A percentile compares a stretch with the other conserved stretches of the same genome.
Evolutionary conservation across 108 stramenopile genomes (phyloP).

Genomic region (Nitzschia sp.): DNA sequence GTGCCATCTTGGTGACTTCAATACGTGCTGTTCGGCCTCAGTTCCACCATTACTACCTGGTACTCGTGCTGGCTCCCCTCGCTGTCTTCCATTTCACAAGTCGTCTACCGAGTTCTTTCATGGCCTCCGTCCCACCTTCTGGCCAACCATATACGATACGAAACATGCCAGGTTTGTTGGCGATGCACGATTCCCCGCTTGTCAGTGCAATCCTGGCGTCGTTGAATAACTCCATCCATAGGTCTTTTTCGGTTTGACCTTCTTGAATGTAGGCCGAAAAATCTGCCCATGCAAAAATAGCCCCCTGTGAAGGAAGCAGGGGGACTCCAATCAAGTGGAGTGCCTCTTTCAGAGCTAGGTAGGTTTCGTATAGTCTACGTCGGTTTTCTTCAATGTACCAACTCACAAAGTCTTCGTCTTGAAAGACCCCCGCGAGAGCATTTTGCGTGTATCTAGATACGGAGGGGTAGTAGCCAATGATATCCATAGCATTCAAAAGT

Average conservation of each 20-base stretch:
- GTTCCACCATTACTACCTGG: no score
- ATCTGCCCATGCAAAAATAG: slow-evolving; percentile 30
- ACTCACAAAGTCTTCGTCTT: slow-evolving; percentile 16
- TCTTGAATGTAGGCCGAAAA: slow-evolving; percentile 20
- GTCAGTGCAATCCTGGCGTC: slow-evolving; percentile 16
- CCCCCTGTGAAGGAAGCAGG: slow-evolving; percentile 11
- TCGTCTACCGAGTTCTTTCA: slow-evolving; percentile 18
- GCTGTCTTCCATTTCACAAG: slow-evolving; percentile 17
- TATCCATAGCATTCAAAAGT: slow-evolving; percentile 11
- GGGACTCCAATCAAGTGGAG: slow-evolving; percentile 18
- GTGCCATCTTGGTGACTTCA: no score
- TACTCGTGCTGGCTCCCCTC: no score
- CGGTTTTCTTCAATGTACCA: slow-evolving; percentile 26
- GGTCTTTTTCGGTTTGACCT: slow-evolving; percentile 19
- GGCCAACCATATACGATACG: slow-evolving; percentile 27
- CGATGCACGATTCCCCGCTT: slow-evolving; percentile 13
- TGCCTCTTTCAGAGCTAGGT: slow-evolving; percentile 11
- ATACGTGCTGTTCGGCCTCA: no score
- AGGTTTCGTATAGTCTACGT: slow-evolving; percentile 11
- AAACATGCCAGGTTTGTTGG: slow-evolving; percentile 18
- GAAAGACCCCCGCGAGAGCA: slow-evolving; percentile 13
- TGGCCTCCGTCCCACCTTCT: slow-evolving; percentile 16
- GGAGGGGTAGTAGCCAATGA: slow-evolving; percentile 6
- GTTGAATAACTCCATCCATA: slow-evolving; percentile 25
- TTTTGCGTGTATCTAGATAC: slow-evolving; percentile 15